Percentiles rank a stretch among this genome's conserved stretches.
Conservation (phyloP, 2,329 filamentous ascomycete species). For the Pleurostoma richardsiae region DNA sequence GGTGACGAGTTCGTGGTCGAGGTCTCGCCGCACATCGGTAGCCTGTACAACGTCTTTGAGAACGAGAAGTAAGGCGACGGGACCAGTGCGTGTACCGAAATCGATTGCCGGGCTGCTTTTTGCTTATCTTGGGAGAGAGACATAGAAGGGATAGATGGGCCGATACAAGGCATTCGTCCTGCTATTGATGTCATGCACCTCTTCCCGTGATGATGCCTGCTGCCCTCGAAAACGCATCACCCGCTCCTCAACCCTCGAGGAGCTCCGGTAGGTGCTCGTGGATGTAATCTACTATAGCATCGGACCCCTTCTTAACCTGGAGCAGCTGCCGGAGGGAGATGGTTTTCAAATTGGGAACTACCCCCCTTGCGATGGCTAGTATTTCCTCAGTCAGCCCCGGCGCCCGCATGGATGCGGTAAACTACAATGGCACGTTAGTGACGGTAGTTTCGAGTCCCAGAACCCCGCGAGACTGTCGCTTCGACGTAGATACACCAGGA, state of each 20-base stretch:
- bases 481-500: background rate
- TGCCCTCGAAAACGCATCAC: too few relatives aligned
- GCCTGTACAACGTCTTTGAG: slow-evolving; percentile 30
- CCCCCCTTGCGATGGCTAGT: slow-evolving; percentile 32
- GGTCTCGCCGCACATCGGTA: slow-evolving; percentile 36
- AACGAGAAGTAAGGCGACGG: slow-evolving; percentile 22
- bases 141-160: background rate
- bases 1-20: slow-evolving; percentile 38
- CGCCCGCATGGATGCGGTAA: slow-evolving; percentile 31
- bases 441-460: too few relatives aligned
- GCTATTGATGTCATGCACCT: background rate
- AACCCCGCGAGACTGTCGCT: too few relatives aligned
- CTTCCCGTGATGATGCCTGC: too few relatives aligned
- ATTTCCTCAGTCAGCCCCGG: slow-evolving; percentile 39
- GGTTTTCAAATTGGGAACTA: slow-evolving; percentile 39
- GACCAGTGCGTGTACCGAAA: slow-evolving; percentile 3
- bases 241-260: slow-evolving; percentile 4
- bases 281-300: slow-evolving; percentile 45
- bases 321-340: slow-evolving; percentile 45
- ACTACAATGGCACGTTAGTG: slow-evolving; percentile 6
- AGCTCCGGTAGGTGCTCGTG: slow-evolving; percentile 30
- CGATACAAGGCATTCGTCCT: too few relatives aligned
- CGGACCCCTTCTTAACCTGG: slow-evolving; percentile 43
- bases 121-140: too few relatives aligned
- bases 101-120: too few relatives aligned